Evolutionary conservation across 371 early-diverging fungal species (phyloP), one percentile per base, ranked within the genome.

Genomic region (Lichtheimia corymbifera): DNA sequence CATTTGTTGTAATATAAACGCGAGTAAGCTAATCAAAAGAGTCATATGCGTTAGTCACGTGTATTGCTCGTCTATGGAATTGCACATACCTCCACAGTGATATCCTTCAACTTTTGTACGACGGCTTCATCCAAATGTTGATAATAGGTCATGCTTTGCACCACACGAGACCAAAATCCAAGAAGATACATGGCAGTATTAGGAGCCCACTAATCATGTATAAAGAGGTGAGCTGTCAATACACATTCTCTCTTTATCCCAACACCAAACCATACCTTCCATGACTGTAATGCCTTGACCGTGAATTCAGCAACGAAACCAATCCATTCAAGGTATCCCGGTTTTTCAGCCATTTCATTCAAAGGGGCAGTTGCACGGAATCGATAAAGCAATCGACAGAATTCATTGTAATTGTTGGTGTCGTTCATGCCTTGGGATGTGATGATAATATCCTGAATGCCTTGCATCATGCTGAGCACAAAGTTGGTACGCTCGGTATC

Each of bases 81-180:
- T 52, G 7, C 18, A 44, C 17, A 56, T 71, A 74, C 73, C 63
- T 76, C 72, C 3, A 73, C 47, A 2, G 73, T 70, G 54, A 79
- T 78, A 18, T 41, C 63, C 40, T 74, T 74, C 11, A 86, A 63
- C 17, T 82, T 83, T 7, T 77, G 72, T 40, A 80, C 77, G 0
- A 77, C 63, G 5, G 72, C 68, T 18, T 76, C 67, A 14, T 70
- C 72, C 41, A 75, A 58, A 24, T 71, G 69, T 51, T 75, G 79
- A 53, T 82, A 83, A 61, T 83, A 84, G 17, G 78, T 72, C 76
- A 86, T 83, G 30, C 88, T 84, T 18, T 89, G 82, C 3, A 89
- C 83, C 11, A 90, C 83, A 62, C 90, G 85, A 57, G 87, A 82
- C 96, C 96, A 96, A 65, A 95, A 94, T 2, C 89, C 85, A 52